Base-by-base conservation (phyloP, 768 basidiomycete genomes). In the Naganishia vishniacii region DNA sequence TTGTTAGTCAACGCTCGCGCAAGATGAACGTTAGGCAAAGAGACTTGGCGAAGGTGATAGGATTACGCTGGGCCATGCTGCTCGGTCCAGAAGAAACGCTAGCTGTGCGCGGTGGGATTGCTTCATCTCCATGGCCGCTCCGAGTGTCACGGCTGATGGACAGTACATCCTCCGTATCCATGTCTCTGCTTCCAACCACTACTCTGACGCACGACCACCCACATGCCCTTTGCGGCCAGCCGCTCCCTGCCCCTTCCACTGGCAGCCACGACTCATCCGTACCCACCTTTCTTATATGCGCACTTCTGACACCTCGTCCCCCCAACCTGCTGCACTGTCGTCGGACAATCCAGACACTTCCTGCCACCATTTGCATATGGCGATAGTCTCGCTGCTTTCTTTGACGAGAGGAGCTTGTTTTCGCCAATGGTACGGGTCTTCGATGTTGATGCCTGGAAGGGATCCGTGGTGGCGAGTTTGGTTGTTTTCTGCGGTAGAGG, bases 261-360 rank as follows among this genome's bases (percentile, higher is more conserved):
- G n/a, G n/a, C n/a, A 25, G 12, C 25, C 25, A 6, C 47, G 28
- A 28, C 13, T 31, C 48, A 20, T 12, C 16, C 53, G 11, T 40
- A 56, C 53, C 40, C 53, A 13, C 67, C 74, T 68, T 78, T 78
- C 63, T 78, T 78, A 64, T 78, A 76, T 11, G 74, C 71, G 59
- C 77, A 78, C 46, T 72, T 73, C 56, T 75, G 74, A 72, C 77
- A 78, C 42, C 75, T 63, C 25, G 68, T 75, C 25, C 72, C 75
- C 8, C 71, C 67, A 45, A 72, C 73, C 60, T 78, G 73, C 59
- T 72, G 67, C 15, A 69, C 68, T 16, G 72, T 61, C 61, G 75
- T 73, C 62, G 75, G 76, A 61, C 77, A 78, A 62, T 78, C 77
- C 28, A 75, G 53, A 69, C 77, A 78, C 46, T 75, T 77, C 31